Percentiles rank a stretch among this genome's conserved stretches.
phyloP scores from a whole-genome alignment of 345 rosid genomes.

The Crucihimalaya himalaica region DNA sequence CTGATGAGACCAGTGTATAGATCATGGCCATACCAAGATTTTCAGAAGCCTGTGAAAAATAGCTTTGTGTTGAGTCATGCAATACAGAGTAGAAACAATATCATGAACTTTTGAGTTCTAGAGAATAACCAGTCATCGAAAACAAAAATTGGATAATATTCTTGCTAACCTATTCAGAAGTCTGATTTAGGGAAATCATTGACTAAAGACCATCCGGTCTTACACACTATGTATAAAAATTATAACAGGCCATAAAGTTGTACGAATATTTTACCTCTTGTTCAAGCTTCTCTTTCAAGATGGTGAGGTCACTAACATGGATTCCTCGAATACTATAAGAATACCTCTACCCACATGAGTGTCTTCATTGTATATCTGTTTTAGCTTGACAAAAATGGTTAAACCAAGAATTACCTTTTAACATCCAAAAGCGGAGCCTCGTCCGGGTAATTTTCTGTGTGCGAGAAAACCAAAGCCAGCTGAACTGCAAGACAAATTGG shows the following conservation, averaged over 20 bases:
- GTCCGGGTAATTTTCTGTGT: constrained; percentile 88
- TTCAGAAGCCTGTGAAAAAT: constrained; percentile 68
- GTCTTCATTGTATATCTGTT: neutral
- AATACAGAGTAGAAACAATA: neutral
- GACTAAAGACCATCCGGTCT: neutral
- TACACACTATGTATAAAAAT: neutral
- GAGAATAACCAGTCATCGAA: neutral
- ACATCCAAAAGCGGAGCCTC: constrained; percentile 82
- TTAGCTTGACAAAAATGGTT: constrained; percentile 10
- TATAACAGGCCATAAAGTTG: constrained; percentile 2
- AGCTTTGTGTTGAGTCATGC: constrained; percentile 4
- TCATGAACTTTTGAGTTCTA: constrained; percentile 6
- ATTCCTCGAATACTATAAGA: constrained; percentile 79
- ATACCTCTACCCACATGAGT: constrained; percentile 4
- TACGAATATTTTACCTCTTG: constrained; percentile 62
- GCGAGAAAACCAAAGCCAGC: constrained; percentile 85
- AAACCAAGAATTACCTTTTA: constrained; percentile 55
- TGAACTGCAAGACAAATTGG: constrained; percentile 62
- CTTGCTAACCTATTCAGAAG: neutral
- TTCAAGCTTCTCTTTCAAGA: constrained; percentile 81
- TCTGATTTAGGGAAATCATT: neutral
- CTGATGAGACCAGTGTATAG: constrained; percentile 84
- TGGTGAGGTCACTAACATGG: constrained; percentile 64
- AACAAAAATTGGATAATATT: neutral
- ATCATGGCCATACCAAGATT: constrained; percentile 99